Evolutionary conservation across 2,329 filamentous ascomycete genomes (phyloP).

Genomic region (Cladophialophora immunda): DNA sequence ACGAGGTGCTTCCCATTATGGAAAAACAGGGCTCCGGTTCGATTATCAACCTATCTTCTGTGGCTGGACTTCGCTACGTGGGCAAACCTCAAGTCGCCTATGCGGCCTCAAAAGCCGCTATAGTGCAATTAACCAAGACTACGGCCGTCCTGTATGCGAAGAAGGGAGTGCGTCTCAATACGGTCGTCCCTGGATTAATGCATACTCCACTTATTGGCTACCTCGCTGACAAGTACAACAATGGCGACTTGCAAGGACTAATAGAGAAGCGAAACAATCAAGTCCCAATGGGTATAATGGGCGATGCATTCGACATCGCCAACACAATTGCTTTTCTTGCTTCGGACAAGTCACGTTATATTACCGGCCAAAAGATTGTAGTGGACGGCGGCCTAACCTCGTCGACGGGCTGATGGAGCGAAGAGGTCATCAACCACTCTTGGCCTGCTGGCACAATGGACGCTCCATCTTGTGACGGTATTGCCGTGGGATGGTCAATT

Average conservation of each 20-base stretch:
- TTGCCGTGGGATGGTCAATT: too few relatives aligned
- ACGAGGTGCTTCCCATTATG: conserved; percentile 8
- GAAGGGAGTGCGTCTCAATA: conserved; percentile 52
- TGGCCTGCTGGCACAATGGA: too few relatives aligned
- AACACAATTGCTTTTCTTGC: conserved; percentile 65
- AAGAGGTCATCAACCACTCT: too few relatives aligned
- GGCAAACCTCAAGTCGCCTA: conserved; percentile 5
- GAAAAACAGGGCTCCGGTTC: not conserved
- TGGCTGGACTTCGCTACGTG: not conserved
- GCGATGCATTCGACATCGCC: conserved; percentile 67
- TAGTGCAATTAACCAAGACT: not conserved
- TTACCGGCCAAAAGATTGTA: conserved; percentile 65
- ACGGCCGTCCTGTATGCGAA: not conserved
- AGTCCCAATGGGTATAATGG: conserved; percentile 67
- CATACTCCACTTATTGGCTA: conserved; percentile 61
- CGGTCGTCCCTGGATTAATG: conserved; percentile 65
- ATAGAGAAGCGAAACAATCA: conserved; percentile 61
- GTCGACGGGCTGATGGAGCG: conserved; percentile 1
- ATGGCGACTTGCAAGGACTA: conserved; percentile 59
- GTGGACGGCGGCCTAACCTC: conserved; percentile 54
- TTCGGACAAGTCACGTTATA: conserved; percentile 66
- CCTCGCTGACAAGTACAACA: conserved; percentile 56
- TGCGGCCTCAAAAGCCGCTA: not conserved
- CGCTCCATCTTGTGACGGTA: too few relatives aligned
- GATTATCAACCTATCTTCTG: not conserved